Base-by-base conservation (phyloP, 768 basidiomycete genomes). In the Scleroderma bovista region DNA sequence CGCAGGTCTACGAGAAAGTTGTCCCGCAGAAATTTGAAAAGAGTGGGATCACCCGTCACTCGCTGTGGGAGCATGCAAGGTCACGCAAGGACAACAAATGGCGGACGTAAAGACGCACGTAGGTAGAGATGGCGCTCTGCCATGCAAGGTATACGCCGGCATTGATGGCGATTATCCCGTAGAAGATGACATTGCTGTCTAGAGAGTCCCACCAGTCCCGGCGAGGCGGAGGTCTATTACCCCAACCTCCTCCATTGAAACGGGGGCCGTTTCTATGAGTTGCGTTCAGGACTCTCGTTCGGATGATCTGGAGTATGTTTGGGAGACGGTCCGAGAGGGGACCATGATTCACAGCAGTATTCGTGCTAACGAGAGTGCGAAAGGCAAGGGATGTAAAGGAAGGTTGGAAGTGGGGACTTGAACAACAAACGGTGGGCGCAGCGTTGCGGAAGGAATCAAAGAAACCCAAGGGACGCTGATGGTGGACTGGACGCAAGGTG, bases 1-100 rank as follows among this genome's bases (percentile, higher is more conserved):
- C 69, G 60, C 75, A 78, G 76, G 59, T 77, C 80, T 39, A 72
- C 69, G 16, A 74, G 74, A 56, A 93, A 90, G 63, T 92, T 81
- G 24, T 83, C 52, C 12, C 64, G 52, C 77, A 92, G 78, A 74
- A 69, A 62, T 74, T 79, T 10, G 59, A 52, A 31, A 65, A 64
- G 46, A 72, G 66, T 38, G 57, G 58, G 0, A 64, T 63, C 60
- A 75, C 75, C 38, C 73, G 63, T 56, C 70, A 68, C 61, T 63
- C 67, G 65, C 65, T 67, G 70, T 73, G 54, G 49, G 31, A 44
- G 34, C 23, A 10, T 26, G 43, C 29, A 22, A 36, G 26, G 26
- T 29, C 26, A 29, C 9, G 5, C n/a, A 33, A 22, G 19, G 26
- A 47, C 32, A 31, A 13, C n/a, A 34, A 9, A 33, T 9, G 40